Evolutionary conservation across 257 asterid genomes (phyloP).

Genomic region (Ligustrum vulgare): DNA sequence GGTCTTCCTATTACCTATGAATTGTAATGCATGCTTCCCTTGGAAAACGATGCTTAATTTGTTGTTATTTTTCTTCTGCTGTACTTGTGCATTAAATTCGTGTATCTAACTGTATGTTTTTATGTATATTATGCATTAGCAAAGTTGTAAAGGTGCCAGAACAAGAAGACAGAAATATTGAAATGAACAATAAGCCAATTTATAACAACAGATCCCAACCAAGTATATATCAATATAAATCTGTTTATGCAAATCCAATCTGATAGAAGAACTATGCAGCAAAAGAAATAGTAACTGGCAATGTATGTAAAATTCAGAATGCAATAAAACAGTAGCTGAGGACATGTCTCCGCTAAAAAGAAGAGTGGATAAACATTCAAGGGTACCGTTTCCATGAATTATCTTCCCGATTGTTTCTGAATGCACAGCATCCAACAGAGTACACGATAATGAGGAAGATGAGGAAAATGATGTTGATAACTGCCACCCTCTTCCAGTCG

Average conservation of each 20-base stretch:
- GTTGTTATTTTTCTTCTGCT: background rate
- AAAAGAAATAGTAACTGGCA: constrained; percentile 19
- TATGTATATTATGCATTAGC: background rate
- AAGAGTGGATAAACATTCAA: constrained; percentile 25
- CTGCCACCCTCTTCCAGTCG: constrained; percentile 78
- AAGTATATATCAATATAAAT: background rate
- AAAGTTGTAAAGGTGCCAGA: background rate
- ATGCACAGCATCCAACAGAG: constrained; percentile 79
- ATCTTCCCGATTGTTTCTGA: constrained; percentile 83
- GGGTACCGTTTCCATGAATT: constrained; percentile 75
- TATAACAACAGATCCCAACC: background rate
- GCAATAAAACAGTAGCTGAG: background rate
- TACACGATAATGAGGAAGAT: constrained; percentile 78
- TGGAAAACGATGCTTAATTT: background rate
- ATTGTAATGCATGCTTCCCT: constrained; percentile 24
- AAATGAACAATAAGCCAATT: background rate
- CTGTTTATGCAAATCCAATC: background rate
- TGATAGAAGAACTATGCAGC: constrained; percentile 26
- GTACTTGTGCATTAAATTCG: background rate
- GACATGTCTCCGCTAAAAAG: background rate
- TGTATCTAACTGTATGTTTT: background rate
- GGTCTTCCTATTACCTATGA: constrained; percentile 60
- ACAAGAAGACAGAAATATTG: background rate
- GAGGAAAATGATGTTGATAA: constrained; percentile 63
- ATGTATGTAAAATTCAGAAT: constrained; percentile 13